Conservation (phyloP, 2,329 filamentous ascomycete species). For the Aspergillus transmontanensis region DNA sequence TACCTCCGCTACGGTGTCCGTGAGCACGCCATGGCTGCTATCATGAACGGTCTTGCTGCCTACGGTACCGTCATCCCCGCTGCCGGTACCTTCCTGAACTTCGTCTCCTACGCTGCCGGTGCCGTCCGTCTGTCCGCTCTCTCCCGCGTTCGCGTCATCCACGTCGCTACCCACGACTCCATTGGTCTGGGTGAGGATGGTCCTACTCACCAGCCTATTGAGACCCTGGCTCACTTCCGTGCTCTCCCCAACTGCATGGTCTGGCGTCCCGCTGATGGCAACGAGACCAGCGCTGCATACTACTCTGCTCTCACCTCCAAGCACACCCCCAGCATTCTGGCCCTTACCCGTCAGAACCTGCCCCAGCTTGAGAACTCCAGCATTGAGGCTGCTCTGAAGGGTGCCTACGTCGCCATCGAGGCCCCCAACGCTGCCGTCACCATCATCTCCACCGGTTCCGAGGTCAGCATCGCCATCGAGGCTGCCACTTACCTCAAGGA, state of each 20-base stretch:
- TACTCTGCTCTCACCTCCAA: slow-evolving; percentile 90
- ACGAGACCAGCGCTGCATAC: slow-evolving; percentile 97
- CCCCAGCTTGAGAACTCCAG: slow-evolving; percentile 95
- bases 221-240: slow-evolving; percentile 97
- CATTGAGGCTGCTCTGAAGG: slow-evolving; percentile 87
- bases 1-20: slow-evolving; percentile 66
- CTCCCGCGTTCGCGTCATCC: slow-evolving; percentile 87
- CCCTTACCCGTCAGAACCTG: slow-evolving; percentile 95
- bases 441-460: slow-evolving; percentile 91
- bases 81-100: slow-evolving; percentile 97
- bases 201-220: slow-evolving; percentile 97
- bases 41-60: slow-evolving; percentile 77
- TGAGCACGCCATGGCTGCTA: slow-evolving; percentile 55
- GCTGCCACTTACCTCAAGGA: slow-evolving; percentile 89
- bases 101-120: slow-evolving; percentile 96
- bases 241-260: slow-evolving; percentile 99
- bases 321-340: slow-evolving; percentile 88
- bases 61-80: slow-evolving; percentile 96
- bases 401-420: slow-evolving; percentile 89
- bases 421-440: slow-evolving; percentile 82
- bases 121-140: slow-evolving; percentile 91
- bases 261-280: slow-evolving; percentile 97
- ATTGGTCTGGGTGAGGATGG: slow-evolving; percentile 99
- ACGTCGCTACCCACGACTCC: slow-evolving; percentile 97
- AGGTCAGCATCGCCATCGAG: slow-evolving; percentile 92